A percentile compares a stretch with the other conserved stretches of the same genome.
Conservation (phyloP, 2,329 filamentous ascomycete species). For the Hymenoscyphus linearis region DNA sequence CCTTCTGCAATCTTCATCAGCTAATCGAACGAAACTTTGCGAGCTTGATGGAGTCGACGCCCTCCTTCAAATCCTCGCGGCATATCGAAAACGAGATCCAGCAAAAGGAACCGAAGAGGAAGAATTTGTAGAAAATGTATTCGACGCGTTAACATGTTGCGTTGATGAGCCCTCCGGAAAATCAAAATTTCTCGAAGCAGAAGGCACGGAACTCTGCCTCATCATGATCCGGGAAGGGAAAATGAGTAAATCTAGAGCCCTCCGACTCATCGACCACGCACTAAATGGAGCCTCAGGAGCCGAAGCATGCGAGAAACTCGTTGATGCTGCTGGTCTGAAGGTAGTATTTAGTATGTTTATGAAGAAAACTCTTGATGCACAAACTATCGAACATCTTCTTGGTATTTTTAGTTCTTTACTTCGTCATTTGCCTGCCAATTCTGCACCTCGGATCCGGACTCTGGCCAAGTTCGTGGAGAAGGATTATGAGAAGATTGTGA, state of each 20-base stretch:
- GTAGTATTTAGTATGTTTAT: constrained; percentile 81
- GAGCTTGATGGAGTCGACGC: constrained; percentile 68
- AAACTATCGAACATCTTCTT: constrained; percentile 72
- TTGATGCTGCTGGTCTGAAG: constrained; percentile 82
- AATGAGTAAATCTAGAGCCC: constrained; percentile 69
- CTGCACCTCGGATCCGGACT: constrained; percentile 71
- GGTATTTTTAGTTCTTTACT: constrained; percentile 81
- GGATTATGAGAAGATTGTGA: constrained; percentile 78
- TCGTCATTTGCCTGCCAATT: constrained; percentile 71
- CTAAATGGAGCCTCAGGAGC: constrained; percentile 51
- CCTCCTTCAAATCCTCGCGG: constrained; percentile 75
- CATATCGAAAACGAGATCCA: constrained; percentile 83
- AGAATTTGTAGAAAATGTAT: constrained; percentile 91
- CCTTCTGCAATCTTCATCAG: constrained; percentile 67
- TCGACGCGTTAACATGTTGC: constrained; percentile 77
- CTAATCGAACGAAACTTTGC: constrained; percentile 60
- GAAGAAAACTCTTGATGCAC: constrained; percentile 63
- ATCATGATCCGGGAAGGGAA: constrained; percentile 91
- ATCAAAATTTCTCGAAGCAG: constrained; percentile 75
- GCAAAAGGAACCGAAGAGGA: constrained; percentile 82
- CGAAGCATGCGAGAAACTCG: constrained; percentile 66
- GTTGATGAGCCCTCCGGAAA: constrained; percentile 74
- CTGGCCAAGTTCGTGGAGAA: constrained; percentile 96
- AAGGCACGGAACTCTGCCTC: constrained; percentile 84
- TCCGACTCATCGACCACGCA: constrained; percentile 82